Evolutionary conservation across 78 protist genomes (phyloP), one percentile per base, ranked within the genome.

Genomic region (Cavenderia fasciculata): DNA sequence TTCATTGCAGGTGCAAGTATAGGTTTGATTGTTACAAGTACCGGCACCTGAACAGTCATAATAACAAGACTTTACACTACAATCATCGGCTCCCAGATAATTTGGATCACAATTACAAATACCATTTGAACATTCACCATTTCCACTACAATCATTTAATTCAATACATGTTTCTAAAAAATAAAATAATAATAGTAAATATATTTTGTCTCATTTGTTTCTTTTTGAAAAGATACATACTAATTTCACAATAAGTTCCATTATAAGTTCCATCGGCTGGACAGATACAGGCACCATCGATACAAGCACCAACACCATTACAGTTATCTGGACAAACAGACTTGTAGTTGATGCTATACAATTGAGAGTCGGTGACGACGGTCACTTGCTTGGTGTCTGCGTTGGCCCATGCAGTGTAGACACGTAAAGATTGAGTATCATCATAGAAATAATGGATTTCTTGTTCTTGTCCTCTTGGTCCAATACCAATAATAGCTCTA

Each of bases 51-150:
- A 29, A 57, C 90, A 82, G 40, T 44, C 19, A 68, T 57, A 8
- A 19, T 25, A 25, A 56, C 90, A 82, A 18, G 43, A 41, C 38
- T 40, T 21, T 19, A 21, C 40, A 27, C 21, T 7, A 57, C 90
- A 82, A n/a, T 56, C 27, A 4, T 0, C 0, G 2, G 51, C 76
- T 5, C 16, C 34, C 62, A 40, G 14, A 47, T 44, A 82, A 25
- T 7, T 18, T 19, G 66, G 31, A 8, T 27, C 27, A 56, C 90
- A 82, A 1, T 1, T 6, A 82, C 90, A 82, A 14, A 18, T 10
- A 57, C 90, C 90, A 43, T 69, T 49, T 7, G 14, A 3, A 57
- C 90, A 82, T 12, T 4, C 21, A 68, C 90, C 90, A 54, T 68
- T 19, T 19, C 43, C 49, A 44, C 59, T 68, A 69, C 90, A 82